Base-by-base conservation (phyloP, 2,329 filamentous ascomycete species). In the Pseudogymnoascus sp. region DNA sequence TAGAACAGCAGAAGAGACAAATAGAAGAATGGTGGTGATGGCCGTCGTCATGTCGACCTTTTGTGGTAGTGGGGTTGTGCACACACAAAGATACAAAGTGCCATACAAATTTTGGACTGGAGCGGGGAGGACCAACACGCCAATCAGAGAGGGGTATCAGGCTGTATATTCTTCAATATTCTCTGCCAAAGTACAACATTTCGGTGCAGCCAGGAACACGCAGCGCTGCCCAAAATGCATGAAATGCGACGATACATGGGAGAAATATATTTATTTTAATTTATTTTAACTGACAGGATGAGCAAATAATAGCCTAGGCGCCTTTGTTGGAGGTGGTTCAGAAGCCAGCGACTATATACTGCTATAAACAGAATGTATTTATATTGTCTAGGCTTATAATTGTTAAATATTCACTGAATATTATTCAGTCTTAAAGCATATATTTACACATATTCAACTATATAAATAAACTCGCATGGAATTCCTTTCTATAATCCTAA, bases 61-160 rank as follows among this genome's bases (percentile, higher is more conserved):
- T 49, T 49, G 43, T 49, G 43, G 43, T 49, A 49, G 43, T 49
- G 43, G 43, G 43, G 43, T 49, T 49, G 43, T 45, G 43, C 43
- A 49, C 43, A 49, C 43, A 49, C 38, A 49, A 26, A 49, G 43
- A 49, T 49, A 49, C 43, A 49, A 33, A 49, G 23, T 49, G 23
- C 43, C 10, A 31, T 49, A 29, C 23, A 49, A 49, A 49, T 49
- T 49, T 49, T 49, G 43, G 43, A 11, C 6, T 6, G 23, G 43
- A 29, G 43, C 43, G 43, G 43, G 43, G 43, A 16, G 23, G 23
- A 49, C 7, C 16, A 39, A 31, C 43, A 31, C 21, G 43, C 43
- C 43, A 49, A 49, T 49, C 43, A 49, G 43, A 49, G 43, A 8
- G 26, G 26, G 26, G 26, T 29, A 49, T 49, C 23, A 8, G 43